Base-by-base conservation (phyloP, 306 rosid species). In the Lathyrus aphaca region DNA sequence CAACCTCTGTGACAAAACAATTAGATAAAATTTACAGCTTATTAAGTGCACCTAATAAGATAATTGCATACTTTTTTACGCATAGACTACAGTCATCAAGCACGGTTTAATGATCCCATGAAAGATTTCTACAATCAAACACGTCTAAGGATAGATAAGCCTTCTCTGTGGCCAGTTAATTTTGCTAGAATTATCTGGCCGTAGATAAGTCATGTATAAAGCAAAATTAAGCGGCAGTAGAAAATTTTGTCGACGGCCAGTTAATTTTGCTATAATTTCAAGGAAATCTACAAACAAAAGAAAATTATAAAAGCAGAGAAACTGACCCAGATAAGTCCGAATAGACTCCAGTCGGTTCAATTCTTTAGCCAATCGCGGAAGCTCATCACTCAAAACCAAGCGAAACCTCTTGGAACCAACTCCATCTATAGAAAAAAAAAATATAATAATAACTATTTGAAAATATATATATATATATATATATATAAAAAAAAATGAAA, bases 1-100 rank as follows among this genome's bases (percentile, higher is more conserved):
- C 83, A 83, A 79, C 82, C 82, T 83, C 96, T 89, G 92, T 81
- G 80, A 85, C 77, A 72, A 57, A 48, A 62, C 80, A 69, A 77
- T 77, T 76, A 72, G 61, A 53, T 60, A 72, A 79, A 82, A 68
- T 67, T 57, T 63, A 76, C 82, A 59, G 66, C 76, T 50, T 61
- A 68, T 76, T 48, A 69, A 23, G 60, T 8, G 57, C 53, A 42
- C 25, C 58, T 14, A 43, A 35, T 60, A 14, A 60, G 18, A 39
- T 10, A 48, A 51, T 9, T 15, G 18, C 51, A 69, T 46, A 27
- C 2, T 16, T 63, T 60, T 17, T 5, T 21, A 35, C 19, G 59
- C 18, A 49, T 27, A 12, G 43, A 35, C 30, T 23, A 48, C 54
- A 23, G 64, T 40, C 25, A 15, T 45, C 53, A 46, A 46, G 10